A percentile compares a stretch with the other conserved stretches of the same genome.
phyloP scores from a whole-genome alignment of 2,329 filamentous ascomycete species.

The Purpureocillium takamizusanense region DNA sequence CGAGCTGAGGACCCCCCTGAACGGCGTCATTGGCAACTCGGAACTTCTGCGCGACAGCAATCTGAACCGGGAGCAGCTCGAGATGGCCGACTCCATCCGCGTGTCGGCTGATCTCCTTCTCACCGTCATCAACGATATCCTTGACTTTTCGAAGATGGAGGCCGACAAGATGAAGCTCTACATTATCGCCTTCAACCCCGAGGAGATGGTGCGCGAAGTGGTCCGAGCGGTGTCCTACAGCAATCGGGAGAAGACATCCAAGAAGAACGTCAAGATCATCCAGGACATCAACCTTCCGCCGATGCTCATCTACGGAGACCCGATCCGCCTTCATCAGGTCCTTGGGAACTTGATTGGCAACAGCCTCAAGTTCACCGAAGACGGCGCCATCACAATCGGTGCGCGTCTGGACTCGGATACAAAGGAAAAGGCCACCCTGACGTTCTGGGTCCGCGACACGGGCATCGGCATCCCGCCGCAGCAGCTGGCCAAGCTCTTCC shows the following conservation, averaged over 20 bases:
- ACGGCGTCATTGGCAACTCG: slow-evolving; percentile 82
- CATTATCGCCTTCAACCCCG: slow-evolving; percentile 58
- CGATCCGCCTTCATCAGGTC: slow-evolving; percentile 58
- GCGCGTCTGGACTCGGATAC: slow-evolving; percentile 66
- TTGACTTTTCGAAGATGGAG: slow-evolving; percentile 93
- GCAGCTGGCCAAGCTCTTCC: slow-evolving; percentile 76
- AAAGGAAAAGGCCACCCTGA: slow-evolving; percentile 61
- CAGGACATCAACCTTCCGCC: slow-evolving; percentile 67
- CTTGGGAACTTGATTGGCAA: slow-evolving; percentile 83
- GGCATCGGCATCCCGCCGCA: slow-evolving; percentile 84
- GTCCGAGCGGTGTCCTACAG: slow-evolving; percentile 59
- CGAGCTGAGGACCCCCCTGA: slow-evolving; percentile 73
- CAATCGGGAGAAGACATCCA: slow-evolving; percentile 53
- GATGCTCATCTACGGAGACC: slow-evolving; percentile 61
- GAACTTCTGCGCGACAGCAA: slow-evolving; percentile 72
- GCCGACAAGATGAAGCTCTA: slow-evolving; percentile 80
- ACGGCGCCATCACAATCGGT: slow-evolving; percentile 76
- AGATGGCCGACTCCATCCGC: slow-evolving; percentile 81
- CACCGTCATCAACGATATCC: slow-evolving; percentile 91
- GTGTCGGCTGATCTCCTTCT: slow-evolving; percentile 79
- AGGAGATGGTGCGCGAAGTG: slow-evolving; percentile 58
- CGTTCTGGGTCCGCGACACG: slow-evolving; percentile 81
- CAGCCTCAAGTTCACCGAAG: slow-evolving; percentile 87
- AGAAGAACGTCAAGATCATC: slow-evolving; percentile 53
- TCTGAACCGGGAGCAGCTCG: slow-evolving; percentile 66